phyloP scores from a whole-genome alignment of 2,329 filamentous ascomycete genomes.

The Fusarium stilboides region DNA sequence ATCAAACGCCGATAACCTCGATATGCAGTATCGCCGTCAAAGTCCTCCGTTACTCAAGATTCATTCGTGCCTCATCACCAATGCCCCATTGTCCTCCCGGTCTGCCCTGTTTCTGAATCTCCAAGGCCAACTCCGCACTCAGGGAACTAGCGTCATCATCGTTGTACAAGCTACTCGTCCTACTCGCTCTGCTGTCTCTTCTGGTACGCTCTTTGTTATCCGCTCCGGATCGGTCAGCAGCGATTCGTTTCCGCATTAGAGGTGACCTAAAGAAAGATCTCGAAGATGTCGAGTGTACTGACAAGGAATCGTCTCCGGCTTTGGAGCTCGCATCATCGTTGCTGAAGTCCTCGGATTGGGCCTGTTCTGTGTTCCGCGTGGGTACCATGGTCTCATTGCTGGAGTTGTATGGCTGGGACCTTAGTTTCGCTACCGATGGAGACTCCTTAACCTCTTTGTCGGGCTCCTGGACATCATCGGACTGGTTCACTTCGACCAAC shows the following conservation, averaged over 20 bases:
- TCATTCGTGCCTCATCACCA: constrained; percentile 88
- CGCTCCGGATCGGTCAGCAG: constrained; percentile 56
- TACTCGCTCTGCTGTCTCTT: constrained; percentile 60
- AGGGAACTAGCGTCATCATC: constrained; percentile 61
- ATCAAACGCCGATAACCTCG: constrained; percentile 57
- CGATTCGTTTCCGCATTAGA: constrained; percentile 58
- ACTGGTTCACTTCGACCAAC: constrained; percentile 79
- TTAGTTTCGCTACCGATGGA: constrained; percentile 40
- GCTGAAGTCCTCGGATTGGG: constrained; percentile 47
- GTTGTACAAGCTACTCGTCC: constrained; percentile 60
- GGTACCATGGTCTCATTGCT: constrained; percentile 57
- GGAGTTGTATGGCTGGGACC: constrained; percentile 55
- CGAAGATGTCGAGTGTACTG: constrained; percentile 65
- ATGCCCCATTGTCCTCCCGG: constrained; percentile 80
- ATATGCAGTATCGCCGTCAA: constrained; percentile 25
- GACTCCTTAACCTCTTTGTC: constrained; percentile 53
- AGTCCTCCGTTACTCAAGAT: constrained; percentile 68
- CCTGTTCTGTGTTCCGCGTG: constrained; percentile 45
- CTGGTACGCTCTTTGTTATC: constrained; percentile 57
- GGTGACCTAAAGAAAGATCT: constrained; percentile 61
- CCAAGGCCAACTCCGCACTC: constrained; percentile 63
- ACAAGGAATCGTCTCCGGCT: constrained; percentile 60
- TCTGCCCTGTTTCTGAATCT: constrained; percentile 67
- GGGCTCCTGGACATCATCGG: constrained; percentile 55
- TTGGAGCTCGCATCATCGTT: constrained; percentile 50